These are phyloP conservation scores for Fusarium verticillioides DNA, from an alignment of 2,329 filamentous ascomycete genomes.

Conservation along the genomic window DNA sequence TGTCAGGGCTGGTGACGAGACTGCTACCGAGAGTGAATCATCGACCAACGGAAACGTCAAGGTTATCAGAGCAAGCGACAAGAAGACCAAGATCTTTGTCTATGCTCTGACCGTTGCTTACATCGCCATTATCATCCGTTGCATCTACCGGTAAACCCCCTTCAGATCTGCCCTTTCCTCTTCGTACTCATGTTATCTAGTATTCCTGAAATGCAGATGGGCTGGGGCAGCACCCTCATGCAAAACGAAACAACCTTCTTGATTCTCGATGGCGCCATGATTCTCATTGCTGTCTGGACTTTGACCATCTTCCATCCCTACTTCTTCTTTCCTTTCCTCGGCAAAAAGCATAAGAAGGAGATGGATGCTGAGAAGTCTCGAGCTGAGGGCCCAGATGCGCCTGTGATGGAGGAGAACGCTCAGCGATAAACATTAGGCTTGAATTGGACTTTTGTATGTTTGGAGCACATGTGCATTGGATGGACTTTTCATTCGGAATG, in stretches of 20 bases:
- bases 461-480: no score
- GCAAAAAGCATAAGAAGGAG: slow-evolving; percentile 4
- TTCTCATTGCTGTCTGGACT: slow-evolving; percentile 29
- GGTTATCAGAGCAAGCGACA: slow-evolving; percentile 18
- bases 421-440: not conserved
- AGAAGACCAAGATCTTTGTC: slow-evolving; percentile 34
- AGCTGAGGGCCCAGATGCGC: not conserved
- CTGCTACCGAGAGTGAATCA: not conserved
- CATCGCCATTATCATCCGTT: slow-evolving; percentile 33
- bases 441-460: not conserved
- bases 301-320: slow-evolving; percentile 32
- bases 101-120: slow-evolving; percentile 18
- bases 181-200: not conserved
- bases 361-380: slow-evolving; percentile 2
- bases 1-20: slow-evolving; percentile 4
- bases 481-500: not conserved
- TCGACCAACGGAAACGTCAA: not conserved
- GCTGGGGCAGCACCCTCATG: slow-evolving; percentile 36
- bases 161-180: fast-evolving
- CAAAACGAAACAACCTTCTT: slow-evolving; percentile 37
- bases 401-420: not conserved
- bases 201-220: slow-evolving; percentile 39
- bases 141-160: slow-evolving; percentile 27
- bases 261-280: slow-evolving; percentile 35
- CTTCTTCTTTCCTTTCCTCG: slow-evolving; percentile 31